These are phyloP conservation scores for Massospora cicadina DNA, from an alignment of 371 early-diverging fungal species.

Conservation along the genomic window DNA sequence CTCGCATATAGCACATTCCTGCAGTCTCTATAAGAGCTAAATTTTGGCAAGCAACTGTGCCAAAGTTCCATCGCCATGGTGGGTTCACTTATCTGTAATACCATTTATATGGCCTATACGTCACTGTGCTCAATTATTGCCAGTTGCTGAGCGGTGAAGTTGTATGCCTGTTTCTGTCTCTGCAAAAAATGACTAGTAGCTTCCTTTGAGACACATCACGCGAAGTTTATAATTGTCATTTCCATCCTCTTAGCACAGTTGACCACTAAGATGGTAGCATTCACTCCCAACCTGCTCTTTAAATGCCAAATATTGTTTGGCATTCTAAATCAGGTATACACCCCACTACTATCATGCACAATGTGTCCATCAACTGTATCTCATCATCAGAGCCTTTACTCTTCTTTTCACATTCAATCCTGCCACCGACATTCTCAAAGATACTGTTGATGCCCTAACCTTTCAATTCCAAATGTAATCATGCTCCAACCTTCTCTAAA, in stretches of 20 bases:
- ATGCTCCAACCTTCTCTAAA: neutral
- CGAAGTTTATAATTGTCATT: neutral
- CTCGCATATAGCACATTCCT: neutral
- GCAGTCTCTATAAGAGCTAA: neutral
- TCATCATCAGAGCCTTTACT: neutral
- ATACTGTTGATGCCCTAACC: conserved; percentile 6
- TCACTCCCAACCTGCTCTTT: neutral
- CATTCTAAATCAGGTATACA: conserved; percentile 3
- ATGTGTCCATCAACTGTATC: conserved; percentile 4
- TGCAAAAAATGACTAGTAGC: neutral
- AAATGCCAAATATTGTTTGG: neutral
- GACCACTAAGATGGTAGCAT: neutral
- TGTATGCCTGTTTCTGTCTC: neutral
- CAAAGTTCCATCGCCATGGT: neutral
- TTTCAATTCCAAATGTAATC: neutral
- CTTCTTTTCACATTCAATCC: neutral
- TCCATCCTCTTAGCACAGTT: neutral
- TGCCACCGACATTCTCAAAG: neutral
- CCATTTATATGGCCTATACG: neutral
- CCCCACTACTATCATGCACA: neutral
- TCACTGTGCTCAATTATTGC: neutral
- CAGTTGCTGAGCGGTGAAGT: neutral
- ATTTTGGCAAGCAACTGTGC: neutral
- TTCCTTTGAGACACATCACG: neutral
- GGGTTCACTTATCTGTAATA: conserved; percentile 1